phyloP scores from a whole-genome alignment of 345 rosid genomes.

The Eucalyptus tenuipes region DNA sequence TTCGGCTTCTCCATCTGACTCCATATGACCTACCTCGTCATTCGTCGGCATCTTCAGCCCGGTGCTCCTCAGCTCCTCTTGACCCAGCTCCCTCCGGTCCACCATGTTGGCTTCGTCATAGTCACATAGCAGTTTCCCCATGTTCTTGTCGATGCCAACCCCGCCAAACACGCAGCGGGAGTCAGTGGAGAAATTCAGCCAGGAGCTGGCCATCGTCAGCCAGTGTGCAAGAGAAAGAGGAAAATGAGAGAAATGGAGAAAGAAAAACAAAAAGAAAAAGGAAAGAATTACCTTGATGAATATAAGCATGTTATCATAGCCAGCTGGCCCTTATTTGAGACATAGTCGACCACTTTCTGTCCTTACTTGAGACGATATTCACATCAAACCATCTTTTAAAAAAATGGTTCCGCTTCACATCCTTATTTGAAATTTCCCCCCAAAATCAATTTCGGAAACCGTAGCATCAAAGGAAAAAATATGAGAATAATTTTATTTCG shows the following conservation, averaged over 20 bases:
- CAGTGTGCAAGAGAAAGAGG: not conserved
- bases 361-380: not conserved
- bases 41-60: slow-evolving; percentile 16
- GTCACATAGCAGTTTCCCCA: slow-evolving; percentile 12
- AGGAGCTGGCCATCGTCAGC: not conserved
- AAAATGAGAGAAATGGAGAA: not conserved
- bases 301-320: not conserved
- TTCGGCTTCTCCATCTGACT: slow-evolving; percentile 17
- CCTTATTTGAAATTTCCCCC: not conserved
- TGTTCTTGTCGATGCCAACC: slow-evolving; percentile 15
- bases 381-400: not conserved
- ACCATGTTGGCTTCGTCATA: slow-evolving; percentile 2
- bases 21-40: slow-evolving; percentile 5
- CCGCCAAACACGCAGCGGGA: slow-evolving; percentile 10
- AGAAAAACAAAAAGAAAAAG: not conserved
- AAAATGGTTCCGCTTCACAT: fast-evolving
- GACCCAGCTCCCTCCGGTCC: slow-evolving; percentile 8
- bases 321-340: not conserved
- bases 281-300: not conserved
- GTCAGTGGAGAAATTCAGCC: not conserved
- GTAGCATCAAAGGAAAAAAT: not conserved
- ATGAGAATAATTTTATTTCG: not conserved
- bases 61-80: slow-evolving; percentile 2
- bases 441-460: not conserved
- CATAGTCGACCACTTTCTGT: not conserved